phyloP scores from a whole-genome alignment of 2,329 filamentous ascomycete genomes.

The Pestalotiopsis sp. region DNA sequence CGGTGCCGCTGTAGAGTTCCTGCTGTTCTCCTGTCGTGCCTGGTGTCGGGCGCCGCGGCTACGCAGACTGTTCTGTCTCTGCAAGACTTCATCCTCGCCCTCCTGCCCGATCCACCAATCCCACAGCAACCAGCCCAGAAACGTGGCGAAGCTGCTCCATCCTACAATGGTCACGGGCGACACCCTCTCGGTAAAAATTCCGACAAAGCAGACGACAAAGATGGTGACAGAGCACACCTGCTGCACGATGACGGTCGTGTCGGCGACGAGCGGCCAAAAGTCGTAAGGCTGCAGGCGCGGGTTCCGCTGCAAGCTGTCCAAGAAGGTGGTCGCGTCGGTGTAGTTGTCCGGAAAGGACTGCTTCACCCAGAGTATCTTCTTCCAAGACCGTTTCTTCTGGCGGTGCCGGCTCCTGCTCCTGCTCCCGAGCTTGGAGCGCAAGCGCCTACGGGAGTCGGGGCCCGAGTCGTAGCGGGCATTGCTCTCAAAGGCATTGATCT shows the following conservation, averaged over 20 bases:
- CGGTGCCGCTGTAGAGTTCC: constrained; percentile 25
- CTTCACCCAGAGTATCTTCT: constrained; percentile 97
- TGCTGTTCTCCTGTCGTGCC: constrained; percentile 27
- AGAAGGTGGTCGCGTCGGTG: constrained; percentile 93
- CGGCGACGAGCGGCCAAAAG: constrained; percentile 95
- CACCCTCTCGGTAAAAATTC: constrained; percentile 85
- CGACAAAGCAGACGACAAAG: constrained; percentile 91
- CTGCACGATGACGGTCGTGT: constrained; percentile 95
- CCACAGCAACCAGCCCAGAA: constrained; percentile 88
- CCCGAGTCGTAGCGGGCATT: constrained; percentile 26
- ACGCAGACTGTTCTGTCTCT: constrained; percentile 39
- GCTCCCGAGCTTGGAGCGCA: constrained; percentile 53
- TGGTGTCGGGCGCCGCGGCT: constrained; percentile 34
- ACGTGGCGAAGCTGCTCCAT: constrained; percentile 80
- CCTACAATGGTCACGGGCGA: constrained; percentile 87
- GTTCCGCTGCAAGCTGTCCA: constrained; percentile 94
- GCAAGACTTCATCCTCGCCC: constrained; percentile 48
- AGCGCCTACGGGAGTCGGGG: constrained; percentile 39
- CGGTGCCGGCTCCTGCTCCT: constrained; percentile 62
- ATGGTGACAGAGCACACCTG: constrained; percentile 95
- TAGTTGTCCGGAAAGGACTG: constrained; percentile 99
- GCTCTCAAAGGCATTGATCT: constrained; percentile 42
- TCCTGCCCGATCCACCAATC: constrained; percentile 85
- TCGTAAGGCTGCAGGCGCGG: constrained; percentile 93
- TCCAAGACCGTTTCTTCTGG: constrained; percentile 77